Percentiles rank a stretch among this genome's conserved stretches.
Conservation (phyloP, 1,284 basidiomycete genomes). For the Apiotrichum sp. region DNA sequence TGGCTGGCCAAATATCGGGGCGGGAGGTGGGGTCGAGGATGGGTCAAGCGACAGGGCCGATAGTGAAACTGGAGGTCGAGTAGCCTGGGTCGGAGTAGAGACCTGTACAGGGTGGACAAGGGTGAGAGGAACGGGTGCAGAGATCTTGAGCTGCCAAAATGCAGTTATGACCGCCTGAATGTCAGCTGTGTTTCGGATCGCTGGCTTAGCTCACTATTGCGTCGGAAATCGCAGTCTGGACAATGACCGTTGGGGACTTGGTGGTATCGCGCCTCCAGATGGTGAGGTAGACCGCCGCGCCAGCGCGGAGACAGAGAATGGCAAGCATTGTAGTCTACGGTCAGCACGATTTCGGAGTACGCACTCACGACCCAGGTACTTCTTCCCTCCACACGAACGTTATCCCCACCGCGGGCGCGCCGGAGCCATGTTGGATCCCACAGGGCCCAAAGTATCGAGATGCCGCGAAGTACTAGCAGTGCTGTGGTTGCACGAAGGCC, state of each 20-base stretch:
- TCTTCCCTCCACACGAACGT: conserved; percentile 19
- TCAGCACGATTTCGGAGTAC: neutral
- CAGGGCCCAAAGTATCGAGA: conserved; percentile 33
- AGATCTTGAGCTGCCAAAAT: conserved; percentile 2
- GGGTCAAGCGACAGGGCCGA: conserved; percentile 1
- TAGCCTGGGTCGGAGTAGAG: neutral
- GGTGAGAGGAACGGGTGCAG: conserved; percentile 4
- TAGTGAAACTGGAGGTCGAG: neutral
- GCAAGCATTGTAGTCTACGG: conserved; percentile 6
- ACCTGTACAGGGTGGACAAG: conserved; percentile 2
- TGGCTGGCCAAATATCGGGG: conserved; percentile 32
- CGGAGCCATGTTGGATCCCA: conserved; percentile 42
- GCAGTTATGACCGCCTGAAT: conserved; percentile 4
- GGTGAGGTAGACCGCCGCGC: neutral
- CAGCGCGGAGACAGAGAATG: conserved; percentile 2
- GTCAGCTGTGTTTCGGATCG: neutral
- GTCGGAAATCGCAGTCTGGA: neutral
- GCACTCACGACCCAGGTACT: conserved; percentile 31
- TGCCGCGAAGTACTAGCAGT: conserved; percentile 6
- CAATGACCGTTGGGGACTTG: neutral
- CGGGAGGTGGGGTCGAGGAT: neutral
- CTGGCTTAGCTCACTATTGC: neutral
- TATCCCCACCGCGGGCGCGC: conserved; percentile 4
- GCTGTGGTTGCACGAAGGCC: neutral
- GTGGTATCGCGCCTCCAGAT: neutral